Evolutionary conservation across 257 asterid species (phyloP).

Genomic region (Fraxinus quadrangulata): DNA sequence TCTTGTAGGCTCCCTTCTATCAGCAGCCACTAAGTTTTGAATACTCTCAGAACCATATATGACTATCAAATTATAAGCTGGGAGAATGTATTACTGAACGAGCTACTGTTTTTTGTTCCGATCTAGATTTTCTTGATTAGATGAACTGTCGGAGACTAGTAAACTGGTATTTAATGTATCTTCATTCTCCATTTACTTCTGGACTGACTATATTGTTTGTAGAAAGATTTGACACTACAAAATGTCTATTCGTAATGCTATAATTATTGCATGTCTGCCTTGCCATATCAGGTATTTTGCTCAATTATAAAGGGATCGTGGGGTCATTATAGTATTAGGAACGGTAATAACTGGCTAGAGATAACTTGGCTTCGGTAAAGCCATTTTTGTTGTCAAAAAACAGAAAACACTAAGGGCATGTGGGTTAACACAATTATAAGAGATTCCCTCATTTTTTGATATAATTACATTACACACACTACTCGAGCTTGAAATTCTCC

Average conservation of each 20-base stretch:
- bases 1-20: conserved; percentile 70
- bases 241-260: background rate
- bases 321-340: background rate
- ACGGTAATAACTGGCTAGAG: too few relatives aligned
- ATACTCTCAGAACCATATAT: conserved; percentile 59
- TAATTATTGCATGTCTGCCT: background rate
- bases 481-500: too few relatives aligned
- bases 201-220: conserved; percentile 23
- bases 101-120: conserved; percentile 16
- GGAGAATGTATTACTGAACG: conserved; percentile 29
- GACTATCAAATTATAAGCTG: conserved; percentile 25
- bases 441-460: too few relatives aligned
- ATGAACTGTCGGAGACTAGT: conserved; percentile 29
- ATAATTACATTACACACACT: too few relatives aligned
- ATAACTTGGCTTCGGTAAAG: too few relatives aligned
- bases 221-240: conserved; percentile 14
- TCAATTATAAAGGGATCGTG: background rate
- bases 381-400: background rate
- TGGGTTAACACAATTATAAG: too few relatives aligned
- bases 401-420: background rate
- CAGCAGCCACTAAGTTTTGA: conserved; percentile 96
- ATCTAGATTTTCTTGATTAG: conserved; percentile 30
- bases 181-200: conserved; percentile 24
- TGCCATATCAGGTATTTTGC: background rate
- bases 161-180: conserved; percentile 32